Evolutionary conservation across 164 flowering plant species (phyloP), one percentile per base, ranked within the genome.

Genomic region (Macadamia integrifolia): DNA sequence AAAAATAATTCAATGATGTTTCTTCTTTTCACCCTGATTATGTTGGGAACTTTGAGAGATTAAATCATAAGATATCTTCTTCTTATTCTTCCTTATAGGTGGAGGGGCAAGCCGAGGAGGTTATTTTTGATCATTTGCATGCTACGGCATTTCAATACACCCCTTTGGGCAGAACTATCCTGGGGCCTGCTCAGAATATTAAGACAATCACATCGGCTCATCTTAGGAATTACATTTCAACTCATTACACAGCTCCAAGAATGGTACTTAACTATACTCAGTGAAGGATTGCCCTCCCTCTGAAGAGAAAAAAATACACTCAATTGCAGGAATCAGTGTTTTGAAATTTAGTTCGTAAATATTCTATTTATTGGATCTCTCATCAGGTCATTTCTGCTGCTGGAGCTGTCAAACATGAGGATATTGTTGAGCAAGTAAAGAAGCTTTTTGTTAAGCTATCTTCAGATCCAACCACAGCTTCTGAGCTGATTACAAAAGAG

Each of bases 131-230:
- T 64, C 99, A 95, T 83, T 77, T 95, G 82, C 99, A 95, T 75
- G 93, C 99, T 57, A 92, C 99, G 71, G 98, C 99, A 4, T 95
- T 92, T 82, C 99, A 95, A 73, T 85, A 89, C 77, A 80, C 92
- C 48, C 96, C 99, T 60, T 70, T 95, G 62, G 98, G 97, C 29
- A 87, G 99, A 78, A 90, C 97, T 32, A 95, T 95, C 74, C 86
- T 95, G 66, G 98, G 99, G 55, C 87, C 99, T 74, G 93, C 93
- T 74, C 71, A 87, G 55, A 92, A 95, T 79, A 81, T 95, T 28
- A 87, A 70, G 81, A 74, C 86, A 48, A 92, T 95, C 65, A 81
- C 92, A 57, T 87, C 84, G 74, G 80, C 71, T 28, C 79, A 92
- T 78, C 84, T 95, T 48, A 79, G 86, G 71, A 80, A 80, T 75